Base-by-base conservation (phyloP, 306 rosid genomes). In the Quercus variabilis region DNA sequence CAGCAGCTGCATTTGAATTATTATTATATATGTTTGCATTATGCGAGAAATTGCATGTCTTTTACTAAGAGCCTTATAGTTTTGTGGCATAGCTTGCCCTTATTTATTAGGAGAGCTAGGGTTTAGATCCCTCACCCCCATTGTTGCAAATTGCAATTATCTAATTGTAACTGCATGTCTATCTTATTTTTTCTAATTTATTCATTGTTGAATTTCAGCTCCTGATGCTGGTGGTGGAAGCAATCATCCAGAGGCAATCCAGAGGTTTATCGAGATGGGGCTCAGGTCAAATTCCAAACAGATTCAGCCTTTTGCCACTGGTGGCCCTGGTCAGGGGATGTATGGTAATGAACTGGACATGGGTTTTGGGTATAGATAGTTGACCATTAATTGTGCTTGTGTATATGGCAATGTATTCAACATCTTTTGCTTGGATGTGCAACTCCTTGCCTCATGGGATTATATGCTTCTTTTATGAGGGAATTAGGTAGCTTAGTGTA, bases 211-310 rank as follows among this genome's bases (percentile, higher is more conserved):
- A 26, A 76, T 81, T 82, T 69, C 87, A 89, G 91, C 85, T 73
- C 86, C 92, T 11, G 97, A 86, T 33, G 78, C 84, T 80, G 91
- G 82, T 51, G 89, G 93, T 21, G 94, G 88, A 84, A 86, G 92
- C 83, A 89, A 83, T 80, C 93, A 89, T 85, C 97, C 98, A 5
- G 97, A 90, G 78, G 92, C 95, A 62, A 77, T 91, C 6, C 96
- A 96, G 82, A 89, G 93, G 94, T 91, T 91, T 65, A 72, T 93
- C 6, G 97, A 90, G 88, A 90, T 93, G 98, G 99, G 92, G 72
- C 84, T 87, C n/a, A 87, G 97, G 84, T 55, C 91, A 69, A 91
- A 91, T 9, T 21, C 90, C 18, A 91, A 90, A 82, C 80, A 74
- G 79, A 71, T 65, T 55, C 88, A 69, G 30, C 87, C 85, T 5